Conservation (phyloP, 768 basidiomycete species). For the Baorangia bicolor region DNA sequence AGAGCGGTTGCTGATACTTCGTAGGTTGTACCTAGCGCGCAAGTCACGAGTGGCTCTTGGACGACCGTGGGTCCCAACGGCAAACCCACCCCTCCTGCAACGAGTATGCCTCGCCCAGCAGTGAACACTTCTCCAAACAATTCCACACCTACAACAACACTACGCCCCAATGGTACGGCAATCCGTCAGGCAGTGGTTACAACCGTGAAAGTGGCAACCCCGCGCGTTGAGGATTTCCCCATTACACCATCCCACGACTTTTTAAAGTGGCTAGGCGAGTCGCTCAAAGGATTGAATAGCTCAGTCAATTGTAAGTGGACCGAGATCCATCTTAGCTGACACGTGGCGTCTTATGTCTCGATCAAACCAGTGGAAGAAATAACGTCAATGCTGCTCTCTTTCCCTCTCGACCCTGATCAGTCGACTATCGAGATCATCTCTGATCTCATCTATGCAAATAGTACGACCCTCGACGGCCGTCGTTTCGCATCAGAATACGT, state of each 20-base stretch:
- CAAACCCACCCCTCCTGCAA: conserved; percentile 42
- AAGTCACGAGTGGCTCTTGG: conserved; percentile 64
- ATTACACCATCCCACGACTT: conserved; percentile 84
- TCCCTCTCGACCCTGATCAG: conserved; percentile 86
- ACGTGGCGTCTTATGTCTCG: conserved; percentile 17
- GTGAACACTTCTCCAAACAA: conserved; percentile 29
- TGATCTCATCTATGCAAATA: conserved; percentile 92
- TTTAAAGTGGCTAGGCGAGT: conserved; percentile 85
- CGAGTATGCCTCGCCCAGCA: conserved; percentile 36
- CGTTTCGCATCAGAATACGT: conserved; percentile 94
- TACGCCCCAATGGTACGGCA: conserved; percentile 40
- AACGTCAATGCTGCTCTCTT: conserved; percentile 90
- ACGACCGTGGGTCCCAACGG: conserved; percentile 83
- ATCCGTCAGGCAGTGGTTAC: conserved; percentile 39
- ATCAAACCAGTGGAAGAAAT: conserved; percentile 83
- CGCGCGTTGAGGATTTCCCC: conserved; percentile 60
- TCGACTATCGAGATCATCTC: conserved; percentile 89
- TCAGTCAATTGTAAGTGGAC: conserved; percentile 51
- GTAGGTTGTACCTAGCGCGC: conserved; percentile 32
- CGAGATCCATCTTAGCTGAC: neutral
- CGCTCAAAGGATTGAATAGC: conserved; percentile 69
- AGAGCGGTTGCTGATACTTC: conserved; percentile 2
- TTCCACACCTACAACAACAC: conserved; percentile 31
- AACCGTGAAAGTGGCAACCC: conserved; percentile 28
- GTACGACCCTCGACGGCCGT: conserved; percentile 91